Base-by-base conservation (phyloP, 257 asterid species). In the Perilla frutescens region DNA sequence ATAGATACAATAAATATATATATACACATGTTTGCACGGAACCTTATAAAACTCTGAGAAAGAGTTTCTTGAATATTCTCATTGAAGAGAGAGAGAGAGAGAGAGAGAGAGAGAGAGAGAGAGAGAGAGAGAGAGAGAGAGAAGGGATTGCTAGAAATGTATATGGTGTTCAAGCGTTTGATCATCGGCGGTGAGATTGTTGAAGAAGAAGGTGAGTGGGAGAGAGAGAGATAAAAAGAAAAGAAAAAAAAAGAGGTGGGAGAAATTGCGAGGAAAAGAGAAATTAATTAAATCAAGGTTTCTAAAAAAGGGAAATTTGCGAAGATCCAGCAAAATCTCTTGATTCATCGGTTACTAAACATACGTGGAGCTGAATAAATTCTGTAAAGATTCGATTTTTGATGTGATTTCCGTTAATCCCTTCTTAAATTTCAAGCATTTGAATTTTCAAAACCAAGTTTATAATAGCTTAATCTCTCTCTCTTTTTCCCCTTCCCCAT, bases 191-290 rank as follows among this genome's bases (percentile, higher is more conserved):
- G 95, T 48, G 92, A 92, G 75, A 81, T 92, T 68, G 96, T 90
- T 76, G 96, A 87, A 83, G 89, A 89, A 80, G 95, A 86, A 84
- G 88, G 84, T 13, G 87, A 88, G 88, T 92, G 96, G 98, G 96
- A 92, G 75, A 90, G 73, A 65, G 96, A 90, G 74, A 85, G 98
- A 83, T 90, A 89, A 76, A 31, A 3, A 13, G 15, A 58, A 45
- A 6, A 32, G 0, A 51, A 5, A 8, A 50, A 31, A 3, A 64
- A 1, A 9, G 12, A 8, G 62, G 5, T 1, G 3, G 8, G 44
- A 44, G 39, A 3, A 31, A n/a, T 8, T 1, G 3, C 26, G 44
- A 44, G 39, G 5, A 31, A n/a, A 5, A 41, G 5, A n/a, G 10
- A 32, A 9, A 26, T 34, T 4, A 15, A 31, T 13, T 49, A 2